A percentile compares a stretch with the other conserved stretches of the same genome.
Evolutionary conservation across 306 rosid species (phyloP).

Genomic region (Quercus alba): DNA sequence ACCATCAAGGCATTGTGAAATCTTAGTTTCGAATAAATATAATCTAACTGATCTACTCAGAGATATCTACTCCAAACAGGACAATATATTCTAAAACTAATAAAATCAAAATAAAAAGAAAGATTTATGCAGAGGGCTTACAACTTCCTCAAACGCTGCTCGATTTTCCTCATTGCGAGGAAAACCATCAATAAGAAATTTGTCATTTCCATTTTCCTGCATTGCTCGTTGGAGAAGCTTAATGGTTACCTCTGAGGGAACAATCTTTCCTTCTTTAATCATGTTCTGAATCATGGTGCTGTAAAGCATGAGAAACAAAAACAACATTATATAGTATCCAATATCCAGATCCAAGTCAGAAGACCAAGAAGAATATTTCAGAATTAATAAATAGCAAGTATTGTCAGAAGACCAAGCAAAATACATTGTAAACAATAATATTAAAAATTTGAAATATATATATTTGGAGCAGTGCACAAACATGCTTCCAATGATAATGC

Average conservation of each 20-base stretch:
- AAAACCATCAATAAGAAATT: slow-evolving; percentile 97
- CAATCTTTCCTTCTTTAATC: slow-evolving; percentile 95
- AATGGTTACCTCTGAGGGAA: slow-evolving; percentile 93
- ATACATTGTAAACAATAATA: background rate
- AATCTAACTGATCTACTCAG: background rate
- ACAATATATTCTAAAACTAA: background rate
- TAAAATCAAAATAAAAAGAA: background rate
- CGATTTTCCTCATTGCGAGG: slow-evolving; percentile 99
- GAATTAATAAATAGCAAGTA: too few species aligned
- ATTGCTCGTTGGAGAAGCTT: slow-evolving; percentile 89
- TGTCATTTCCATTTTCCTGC: slow-evolving; percentile 67
- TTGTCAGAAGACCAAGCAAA: background rate
- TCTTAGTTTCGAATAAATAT: background rate
- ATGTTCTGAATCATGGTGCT: slow-evolving; percentile 96
- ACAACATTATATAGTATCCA: background rate
- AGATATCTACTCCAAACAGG: background rate
- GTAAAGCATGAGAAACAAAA: slow-evolving; percentile 22
- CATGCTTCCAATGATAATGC: background rate
- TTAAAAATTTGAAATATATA: background rate
- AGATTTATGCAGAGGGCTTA: slow-evolving; percentile 28
- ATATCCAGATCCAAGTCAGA: background rate
- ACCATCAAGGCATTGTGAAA: slow-evolving; percentile 10
- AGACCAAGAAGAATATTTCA: background rate
- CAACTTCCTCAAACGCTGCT: slow-evolving; percentile 94
- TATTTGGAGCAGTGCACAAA: background rate